Percentiles rank a stretch among this genome's conserved stretches.
phyloP scores from a whole-genome alignment of 768 basidiomycete species.

The Phlebiopsis flavidoalba region DNA sequence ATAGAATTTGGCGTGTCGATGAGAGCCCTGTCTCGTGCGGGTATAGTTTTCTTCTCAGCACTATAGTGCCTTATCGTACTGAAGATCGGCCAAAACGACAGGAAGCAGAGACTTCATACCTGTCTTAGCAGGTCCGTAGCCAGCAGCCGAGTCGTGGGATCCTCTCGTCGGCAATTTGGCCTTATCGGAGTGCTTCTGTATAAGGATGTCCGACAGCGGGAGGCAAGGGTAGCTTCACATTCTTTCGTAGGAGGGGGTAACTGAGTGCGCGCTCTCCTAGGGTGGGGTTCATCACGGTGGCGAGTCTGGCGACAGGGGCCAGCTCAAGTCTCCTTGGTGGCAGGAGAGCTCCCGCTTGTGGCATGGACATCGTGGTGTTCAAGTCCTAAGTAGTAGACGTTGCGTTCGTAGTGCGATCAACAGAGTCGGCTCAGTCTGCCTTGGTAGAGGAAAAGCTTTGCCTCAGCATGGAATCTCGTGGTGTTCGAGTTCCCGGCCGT shows the following conservation, averaged over 20 bases:
- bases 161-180: slow-evolving; percentile 86
- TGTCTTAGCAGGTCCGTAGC: slow-evolving; percentile 95
- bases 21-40: slow-evolving; percentile 88
- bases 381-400: too few species aligned
- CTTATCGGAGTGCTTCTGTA: slow-evolving; percentile 81
- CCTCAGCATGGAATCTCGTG: too few species aligned
- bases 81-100: not conserved
- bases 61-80: slow-evolving; percentile 34
- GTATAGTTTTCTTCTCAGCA: slow-evolving; percentile 79
- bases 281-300: slow-evolving; percentile 16
- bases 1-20: slow-evolving; percentile 90
- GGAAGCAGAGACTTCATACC: slow-evolving; percentile 39
- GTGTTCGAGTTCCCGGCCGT: too few species aligned
- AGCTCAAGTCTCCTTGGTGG: too few species aligned
- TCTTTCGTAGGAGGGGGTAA: slow-evolving; percentile 36
- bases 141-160: slow-evolving; percentile 71
- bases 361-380: too few species aligned
- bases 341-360: too few species aligned
- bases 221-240: not conserved
- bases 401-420: too few species aligned
- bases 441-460: too few species aligned
- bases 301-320: slow-evolving; percentile 10
- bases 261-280: slow-evolving; percentile 64
- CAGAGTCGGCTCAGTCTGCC: too few species aligned
- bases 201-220: slow-evolving; percentile 46